Base-by-base conservation (phyloP, 345 rosid species). In the Cardamine occulta region DNA sequence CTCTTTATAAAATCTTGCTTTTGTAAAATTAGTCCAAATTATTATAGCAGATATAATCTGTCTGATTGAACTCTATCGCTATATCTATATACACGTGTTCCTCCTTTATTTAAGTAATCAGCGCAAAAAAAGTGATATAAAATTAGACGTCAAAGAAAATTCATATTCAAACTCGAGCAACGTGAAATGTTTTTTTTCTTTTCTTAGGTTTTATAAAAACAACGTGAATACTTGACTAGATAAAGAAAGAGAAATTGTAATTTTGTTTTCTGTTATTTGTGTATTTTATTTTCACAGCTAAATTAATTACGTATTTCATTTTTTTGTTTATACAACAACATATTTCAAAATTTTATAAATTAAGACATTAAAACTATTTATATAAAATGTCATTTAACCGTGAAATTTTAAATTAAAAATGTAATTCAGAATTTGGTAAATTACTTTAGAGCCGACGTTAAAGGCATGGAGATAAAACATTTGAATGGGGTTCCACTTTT, bases 21-120 rank as follows among this genome's bases (percentile, higher is more conserved):
- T 39, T 39, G 42, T 39, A 2, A 10, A 11, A 0, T 39, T 39
- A 10, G 13, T 39, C 14, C 14, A 39, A 39, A 10, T 10, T 39
- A 11, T 2, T 39, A 39, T 39, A 11, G 14, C 42, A 39, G 42
- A 11, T 3, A 11, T 10, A 3, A 40, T 40, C 1, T 13, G n/a
- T 13, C n/a, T 13, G 47, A 6, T 48, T 45, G 58, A 32, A 45
- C 1, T 31, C 13, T 12, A 13, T 31, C 31, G 31, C 31, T 29
- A 9, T 31, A 47, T 18, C 3, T 49, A 29, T 63, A 34, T 5
- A 31, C 8, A 14, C 57, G 34, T 65, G 58, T 34, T 52, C 21
- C 13, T 23, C 45, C 42, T 47, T 47, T 48, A 51, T 32, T 49
- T 58, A 66, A 49, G 44, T 19, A 66, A 13, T 12, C 71, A 13